Percentiles rank a stretch among this genome's conserved stretches.
Evolutionary conservation across 257 asterid species (phyloP).

Genomic region (Solanum neorickii): DNA sequence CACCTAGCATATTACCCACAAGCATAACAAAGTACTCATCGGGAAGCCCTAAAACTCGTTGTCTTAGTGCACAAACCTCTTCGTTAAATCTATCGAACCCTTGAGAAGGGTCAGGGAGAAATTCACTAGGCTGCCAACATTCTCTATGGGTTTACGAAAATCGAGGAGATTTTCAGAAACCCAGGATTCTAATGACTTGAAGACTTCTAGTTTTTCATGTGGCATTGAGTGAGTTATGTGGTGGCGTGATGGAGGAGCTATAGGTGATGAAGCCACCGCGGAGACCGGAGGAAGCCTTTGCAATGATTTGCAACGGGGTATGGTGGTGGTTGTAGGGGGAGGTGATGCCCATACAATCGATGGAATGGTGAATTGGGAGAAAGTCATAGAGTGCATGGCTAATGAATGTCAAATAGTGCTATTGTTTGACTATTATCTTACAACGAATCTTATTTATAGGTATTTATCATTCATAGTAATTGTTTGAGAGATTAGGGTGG

Average conservation of each 20-base stretch:
- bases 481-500: too few relatives aligned
- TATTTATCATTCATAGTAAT: too few relatives aligned
- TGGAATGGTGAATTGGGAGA: not conserved
- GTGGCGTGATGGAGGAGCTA: not conserved
- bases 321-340: not conserved
- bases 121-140: conserved; percentile 32
- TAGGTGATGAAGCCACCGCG: not conserved
- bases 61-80: conserved; percentile 14
- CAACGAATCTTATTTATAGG: not conserved
- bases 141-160: conserved; percentile 19
- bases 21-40: conserved; percentile 23
- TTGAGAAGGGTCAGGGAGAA: conserved; percentile 22
- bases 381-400: conserved; percentile 2
- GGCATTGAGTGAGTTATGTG: conserved; percentile 13
- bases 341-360: not conserved
- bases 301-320: not conserved
- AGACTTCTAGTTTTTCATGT: conserved; percentile 10
- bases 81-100: not conserved
- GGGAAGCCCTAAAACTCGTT: conserved; percentile 6
- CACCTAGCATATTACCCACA: conserved; percentile 23
- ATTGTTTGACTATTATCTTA: not conserved
- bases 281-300: not conserved
- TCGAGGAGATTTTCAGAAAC: conserved; percentile 9
- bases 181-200: conserved; percentile 28
- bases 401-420: not conserved